These are phyloP conservation scores for Fusarium buxicola DNA, from an alignment of 2,329 filamentous ascomycete genomes.

Conservation along the genomic window DNA sequence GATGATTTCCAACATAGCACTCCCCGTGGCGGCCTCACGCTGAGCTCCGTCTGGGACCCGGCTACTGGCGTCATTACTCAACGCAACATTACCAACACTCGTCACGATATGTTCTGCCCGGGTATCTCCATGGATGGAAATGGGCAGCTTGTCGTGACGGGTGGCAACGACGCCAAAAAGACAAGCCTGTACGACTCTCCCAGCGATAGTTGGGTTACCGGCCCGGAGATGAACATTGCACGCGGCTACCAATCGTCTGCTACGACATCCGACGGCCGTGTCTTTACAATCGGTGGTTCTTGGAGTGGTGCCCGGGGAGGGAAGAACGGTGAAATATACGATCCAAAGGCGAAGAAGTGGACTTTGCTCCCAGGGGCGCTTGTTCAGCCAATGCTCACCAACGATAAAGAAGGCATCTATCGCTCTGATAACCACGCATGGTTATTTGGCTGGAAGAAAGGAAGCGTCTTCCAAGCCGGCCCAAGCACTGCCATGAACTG, in stretches of 20 bases:
- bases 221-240: slow-evolving; percentile 22
- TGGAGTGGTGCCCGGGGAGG: slow-evolving; percentile 23
- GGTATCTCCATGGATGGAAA: slow-evolving; percentile 62
- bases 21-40: slow-evolving; percentile 12
- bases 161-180: slow-evolving; percentile 61
- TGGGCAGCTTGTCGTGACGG: slow-evolving; percentile 64
- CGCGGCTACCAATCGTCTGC: slow-evolving; percentile 27
- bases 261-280: slow-evolving; percentile 17
- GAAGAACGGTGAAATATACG: slow-evolving; percentile 31
- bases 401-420: slow-evolving; percentile 54
- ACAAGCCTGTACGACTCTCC: slow-evolving; percentile 59
- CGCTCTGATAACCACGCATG: slow-evolving; percentile 48
- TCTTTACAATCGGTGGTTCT: slow-evolving; percentile 30
- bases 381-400: slow-evolving; percentile 61
- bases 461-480: slow-evolving; percentile 64
- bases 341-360: slow-evolving; percentile 17
- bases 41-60: slow-evolving; percentile 27
- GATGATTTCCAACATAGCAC: slow-evolving; percentile 8
- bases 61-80: background rate
- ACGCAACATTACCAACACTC: slow-evolving; percentile 52
- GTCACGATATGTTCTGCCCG: slow-evolving; percentile 69
- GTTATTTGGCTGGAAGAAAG: slow-evolving; percentile 56
- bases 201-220: slow-evolving; percentile 20
- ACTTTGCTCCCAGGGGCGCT: slow-evolving; percentile 46
- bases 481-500: slow-evolving; percentile 66